Evolutionary conservation across 2,329 filamentous ascomycete genomes (phyloP).

Genomic region (Aureobasidium sp.): DNA sequence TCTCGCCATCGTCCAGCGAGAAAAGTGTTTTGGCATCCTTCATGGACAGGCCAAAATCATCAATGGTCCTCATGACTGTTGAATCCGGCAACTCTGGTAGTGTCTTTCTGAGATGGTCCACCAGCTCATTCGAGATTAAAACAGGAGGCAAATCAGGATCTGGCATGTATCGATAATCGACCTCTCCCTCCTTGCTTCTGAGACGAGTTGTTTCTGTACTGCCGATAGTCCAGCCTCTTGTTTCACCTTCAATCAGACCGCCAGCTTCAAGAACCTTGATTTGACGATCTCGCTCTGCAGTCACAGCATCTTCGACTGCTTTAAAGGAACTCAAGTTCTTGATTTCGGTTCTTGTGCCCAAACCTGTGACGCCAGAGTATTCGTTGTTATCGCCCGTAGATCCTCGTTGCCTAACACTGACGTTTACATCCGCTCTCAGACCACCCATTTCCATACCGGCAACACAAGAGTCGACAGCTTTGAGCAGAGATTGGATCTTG

Average conservation of each 20-base stretch:
- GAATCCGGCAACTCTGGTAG: conserved; percentile 66
- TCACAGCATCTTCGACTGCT: conserved; percentile 88
- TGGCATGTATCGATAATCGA: conserved; percentile 98
- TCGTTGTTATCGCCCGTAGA: conserved; percentile 32
- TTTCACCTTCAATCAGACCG: conserved; percentile 72
- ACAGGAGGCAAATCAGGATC: conserved; percentile 85
- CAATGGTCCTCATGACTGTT: conserved; percentile 42
- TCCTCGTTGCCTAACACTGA: conserved; percentile 64
- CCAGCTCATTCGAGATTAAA: conserved; percentile 62
- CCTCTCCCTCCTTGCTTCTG: conserved; percentile 89
- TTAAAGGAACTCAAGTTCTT: conserved; percentile 96
- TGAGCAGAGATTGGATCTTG: conserved; percentile 77
- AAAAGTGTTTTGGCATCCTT: conserved; percentile 82
- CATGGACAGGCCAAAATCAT: conserved; percentile 60
- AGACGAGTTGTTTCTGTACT: conserved; percentile 73
- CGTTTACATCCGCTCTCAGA: conserved; percentile 87
- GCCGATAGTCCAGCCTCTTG: conserved; percentile 84
- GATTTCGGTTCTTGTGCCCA: conserved; percentile 90
- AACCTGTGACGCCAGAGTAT: conserved; percentile 51
- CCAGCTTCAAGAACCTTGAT: conserved; percentile 72
- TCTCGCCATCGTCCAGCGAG: conserved; percentile 66
- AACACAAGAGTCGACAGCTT: conserved; percentile 75
- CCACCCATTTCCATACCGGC: conserved; percentile 91
- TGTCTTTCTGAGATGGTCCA: conserved; percentile 54
- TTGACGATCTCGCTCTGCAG: conserved; percentile 83